phyloP scores from a whole-genome alignment of 352 stramenopile species.

The Aphanomyces invadans region DNA sequence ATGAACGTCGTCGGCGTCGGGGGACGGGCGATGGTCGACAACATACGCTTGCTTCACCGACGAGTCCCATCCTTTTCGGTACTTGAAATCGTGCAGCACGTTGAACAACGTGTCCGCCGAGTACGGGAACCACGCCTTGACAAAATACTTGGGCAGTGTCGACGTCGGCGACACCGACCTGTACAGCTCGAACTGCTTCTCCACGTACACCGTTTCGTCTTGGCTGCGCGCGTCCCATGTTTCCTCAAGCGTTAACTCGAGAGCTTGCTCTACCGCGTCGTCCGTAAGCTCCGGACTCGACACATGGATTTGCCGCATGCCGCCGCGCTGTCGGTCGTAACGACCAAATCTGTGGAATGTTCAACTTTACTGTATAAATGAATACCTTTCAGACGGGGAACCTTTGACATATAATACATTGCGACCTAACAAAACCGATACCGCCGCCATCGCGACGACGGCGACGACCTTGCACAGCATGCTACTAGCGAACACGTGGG shows the following conservation, averaged over 20 bases:
- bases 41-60: conserved; percentile 40
- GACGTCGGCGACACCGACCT: conserved; percentile 41
- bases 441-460: too few species aligned
- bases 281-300: conserved; percentile 5
- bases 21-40: conserved; percentile 31
- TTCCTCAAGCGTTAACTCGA: neutral
- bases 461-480: too few species aligned
- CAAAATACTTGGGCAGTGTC: conserved; percentile 55
- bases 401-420: neutral
- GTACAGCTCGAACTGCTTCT: conserved; percentile 71
- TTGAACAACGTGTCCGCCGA: conserved; percentile 67
- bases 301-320: neutral
- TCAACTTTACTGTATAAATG: neutral
- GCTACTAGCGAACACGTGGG: too few species aligned
- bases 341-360: neutral
- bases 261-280: neutral
- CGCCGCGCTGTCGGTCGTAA: neutral
- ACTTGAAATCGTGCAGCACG: conserved; percentile 46
- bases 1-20: conserved; percentile 34
- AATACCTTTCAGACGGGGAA: too few species aligned
- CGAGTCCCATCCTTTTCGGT: conserved; percentile 49
- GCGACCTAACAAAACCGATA: too few species aligned
- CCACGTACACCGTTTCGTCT: conserved; percentile 56
- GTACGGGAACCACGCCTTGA: conserved; percentile 63
- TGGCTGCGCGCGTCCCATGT: neutral